Conservation (phyloP, 257 asterid genomes). For the Leptodermis oblonga region DNA sequence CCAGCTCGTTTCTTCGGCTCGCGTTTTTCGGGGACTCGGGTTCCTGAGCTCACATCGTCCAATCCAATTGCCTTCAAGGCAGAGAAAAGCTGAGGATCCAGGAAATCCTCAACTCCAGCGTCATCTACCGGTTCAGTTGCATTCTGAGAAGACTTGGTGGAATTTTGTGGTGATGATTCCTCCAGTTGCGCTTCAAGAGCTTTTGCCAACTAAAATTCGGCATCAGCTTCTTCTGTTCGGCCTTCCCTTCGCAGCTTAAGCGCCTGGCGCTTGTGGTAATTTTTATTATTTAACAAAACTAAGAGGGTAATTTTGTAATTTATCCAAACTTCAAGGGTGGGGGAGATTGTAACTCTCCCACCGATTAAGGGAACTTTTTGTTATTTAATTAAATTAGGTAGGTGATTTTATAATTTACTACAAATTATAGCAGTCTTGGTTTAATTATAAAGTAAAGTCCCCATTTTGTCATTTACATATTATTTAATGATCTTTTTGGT, state of each 20-base stretch:
- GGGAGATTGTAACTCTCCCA: too few species aligned
- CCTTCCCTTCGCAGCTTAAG: conserved; percentile 89
- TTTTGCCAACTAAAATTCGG: conserved; percentile 69
- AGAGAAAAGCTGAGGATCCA: conserved; percentile 84
- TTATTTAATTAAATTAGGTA: too few species aligned
- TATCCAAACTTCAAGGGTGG: too few species aligned
- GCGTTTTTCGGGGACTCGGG: conserved; percentile 24
- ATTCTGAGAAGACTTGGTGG: conserved; percentile 17
- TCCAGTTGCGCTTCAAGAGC: conserved; percentile 67
- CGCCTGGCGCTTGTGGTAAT: conserved; percentile 78
- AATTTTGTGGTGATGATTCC: too few species aligned
- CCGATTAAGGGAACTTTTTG: too few species aligned
- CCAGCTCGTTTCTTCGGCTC: conserved; percentile 26
- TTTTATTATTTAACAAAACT: too few species aligned
- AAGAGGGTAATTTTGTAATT: too few species aligned
- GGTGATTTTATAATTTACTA: too few species aligned
- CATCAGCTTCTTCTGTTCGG: conserved; percentile 73
- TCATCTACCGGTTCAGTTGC: conserved; percentile 36
- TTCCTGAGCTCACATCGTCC: conserved; percentile 28
- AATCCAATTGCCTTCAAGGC: conserved; percentile 77
- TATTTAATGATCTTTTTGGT: too few species aligned
- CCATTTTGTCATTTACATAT: too few species aligned
- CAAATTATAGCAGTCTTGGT: too few species aligned
- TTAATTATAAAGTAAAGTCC: too few species aligned
- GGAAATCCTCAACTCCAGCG: conserved; percentile 68